phyloP scores from a whole-genome alignment of 192 early-diverging fungal species.

The Coemansia sp. region DNA sequence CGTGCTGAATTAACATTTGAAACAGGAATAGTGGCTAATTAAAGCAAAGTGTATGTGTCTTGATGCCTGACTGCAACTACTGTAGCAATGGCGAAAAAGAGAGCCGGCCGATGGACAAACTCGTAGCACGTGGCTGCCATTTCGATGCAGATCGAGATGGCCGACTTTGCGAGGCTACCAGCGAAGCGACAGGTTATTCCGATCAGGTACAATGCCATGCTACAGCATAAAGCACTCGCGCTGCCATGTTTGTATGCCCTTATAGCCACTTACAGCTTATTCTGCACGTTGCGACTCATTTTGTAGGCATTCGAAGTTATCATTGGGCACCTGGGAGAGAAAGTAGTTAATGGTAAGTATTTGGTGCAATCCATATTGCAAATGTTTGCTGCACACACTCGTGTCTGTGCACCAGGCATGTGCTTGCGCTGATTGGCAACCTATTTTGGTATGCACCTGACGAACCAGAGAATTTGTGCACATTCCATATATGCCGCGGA shows the following conservation, averaged over 20 bases:
- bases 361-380: background rate
- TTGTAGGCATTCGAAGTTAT: slow-evolving; percentile 13
- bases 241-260: background rate
- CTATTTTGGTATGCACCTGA: background rate
- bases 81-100: slow-evolving; percentile 11
- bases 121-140: slow-evolving; percentile 27
- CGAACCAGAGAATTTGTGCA: background rate
- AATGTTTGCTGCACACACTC: background rate
- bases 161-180: slow-evolving; percentile 13
- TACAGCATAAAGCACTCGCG: background rate
- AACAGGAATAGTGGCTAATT: too few species aligned
- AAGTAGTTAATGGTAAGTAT: slow-evolving; percentile 33
- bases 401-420: background rate
- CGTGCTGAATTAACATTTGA: too few species aligned
- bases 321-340: slow-evolving; percentile 8
- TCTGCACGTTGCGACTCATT: background rate
- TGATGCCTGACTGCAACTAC: background rate
- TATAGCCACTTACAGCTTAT: background rate
- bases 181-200: background rate
- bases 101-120: slow-evolving; percentile 20
- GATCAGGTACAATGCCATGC: slow-evolving; percentile 17
- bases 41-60: too few species aligned
- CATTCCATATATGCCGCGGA: slow-evolving; percentile 1
- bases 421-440: background rate
- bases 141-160: slow-evolving; percentile 17